Conservation (phyloP, 805 yeast species). For the Candida germanica region DNA sequence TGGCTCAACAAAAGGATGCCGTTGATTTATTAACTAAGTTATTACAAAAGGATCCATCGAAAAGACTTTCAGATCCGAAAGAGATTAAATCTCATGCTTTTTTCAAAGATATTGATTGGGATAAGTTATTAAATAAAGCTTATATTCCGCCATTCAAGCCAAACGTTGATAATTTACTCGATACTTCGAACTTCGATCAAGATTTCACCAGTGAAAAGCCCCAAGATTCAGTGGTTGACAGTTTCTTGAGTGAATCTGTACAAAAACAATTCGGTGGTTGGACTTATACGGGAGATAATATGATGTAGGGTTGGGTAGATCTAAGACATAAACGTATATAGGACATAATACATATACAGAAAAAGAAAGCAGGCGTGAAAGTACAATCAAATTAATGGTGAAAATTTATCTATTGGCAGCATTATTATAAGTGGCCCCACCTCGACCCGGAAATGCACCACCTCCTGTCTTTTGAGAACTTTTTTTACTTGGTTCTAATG, state of each 20-base stretch:
- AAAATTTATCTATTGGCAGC: slow-evolving; percentile 27
- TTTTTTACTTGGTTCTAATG: slow-evolving; percentile 26
- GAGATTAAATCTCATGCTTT: slow-evolving; percentile 83
- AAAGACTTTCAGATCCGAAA: slow-evolving; percentile 76
- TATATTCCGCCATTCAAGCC: slow-evolving; percentile 97
- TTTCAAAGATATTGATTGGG: slow-evolving; percentile 89
- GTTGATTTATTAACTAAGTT: slow-evolving; percentile 72
- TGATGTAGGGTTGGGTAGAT: slow-evolving; percentile 13
- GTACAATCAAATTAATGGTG: neutral
- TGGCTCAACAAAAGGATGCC: slow-evolving; percentile 71
- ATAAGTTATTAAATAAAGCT: slow-evolving; percentile 73
- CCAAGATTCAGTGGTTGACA: slow-evolving; percentile 92
- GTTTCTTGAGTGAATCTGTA: slow-evolving; percentile 87
- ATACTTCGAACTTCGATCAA: slow-evolving; percentile 89
- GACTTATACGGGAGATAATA: slow-evolving; percentile 79
- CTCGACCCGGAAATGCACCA: slow-evolving; percentile 37
- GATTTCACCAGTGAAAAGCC: slow-evolving; percentile 93
- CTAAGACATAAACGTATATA: neutral
- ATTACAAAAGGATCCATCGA: slow-evolving; percentile 79
- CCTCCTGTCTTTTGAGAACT: slow-evolving; percentile 19
- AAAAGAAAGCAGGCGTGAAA: too few relatives aligned
- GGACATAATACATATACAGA: too few relatives aligned
- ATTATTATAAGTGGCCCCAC: slow-evolving; percentile 33
- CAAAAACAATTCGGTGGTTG: slow-evolving; percentile 98
- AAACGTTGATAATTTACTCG: slow-evolving; percentile 76